Evolutionary conservation across 2,329 filamentous ascomycete species (phyloP).

Genomic region (Aspergillus hortae): DNA sequence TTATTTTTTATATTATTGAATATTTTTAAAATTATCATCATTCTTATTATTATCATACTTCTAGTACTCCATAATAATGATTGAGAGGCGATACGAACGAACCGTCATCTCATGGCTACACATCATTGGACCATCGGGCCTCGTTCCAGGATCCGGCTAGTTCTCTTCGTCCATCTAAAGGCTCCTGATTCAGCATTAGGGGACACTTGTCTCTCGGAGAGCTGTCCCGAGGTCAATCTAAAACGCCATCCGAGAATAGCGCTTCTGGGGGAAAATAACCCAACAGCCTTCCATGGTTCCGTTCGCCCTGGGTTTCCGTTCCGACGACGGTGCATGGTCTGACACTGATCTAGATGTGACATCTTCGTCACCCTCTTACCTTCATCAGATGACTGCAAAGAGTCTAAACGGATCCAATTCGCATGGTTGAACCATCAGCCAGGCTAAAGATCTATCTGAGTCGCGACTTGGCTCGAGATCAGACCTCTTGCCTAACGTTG

Average conservation of each 20-base stretch:
- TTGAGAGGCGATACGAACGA: too few species aligned
- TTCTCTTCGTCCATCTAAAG: not conserved
- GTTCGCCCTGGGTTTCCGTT: not conserved
- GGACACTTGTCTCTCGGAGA: not conserved
- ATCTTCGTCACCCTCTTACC: too few species aligned
- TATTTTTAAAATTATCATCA: not conserved
- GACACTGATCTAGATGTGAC: not conserved
- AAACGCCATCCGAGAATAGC: not conserved
- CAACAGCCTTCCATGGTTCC: not conserved
- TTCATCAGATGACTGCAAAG: too few species aligned
- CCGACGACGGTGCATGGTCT: too few species aligned
- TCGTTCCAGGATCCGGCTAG: too few species aligned
- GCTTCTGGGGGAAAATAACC: not conserved
- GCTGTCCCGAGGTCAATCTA: not conserved
- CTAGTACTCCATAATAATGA: too few species aligned
- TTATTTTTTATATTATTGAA: not conserved
- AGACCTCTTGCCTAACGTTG: conserved; percentile 17
- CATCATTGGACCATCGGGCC: too few species aligned
- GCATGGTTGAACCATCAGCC: too few species aligned
- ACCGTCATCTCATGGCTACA: too few species aligned
- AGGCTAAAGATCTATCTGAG: not conserved
- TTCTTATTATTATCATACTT: not conserved
- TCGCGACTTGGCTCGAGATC: conserved; percentile 11
- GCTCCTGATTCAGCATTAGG: not conserved
- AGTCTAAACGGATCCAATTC: too few species aligned